Conservation (phyloP, 257 asterid genomes). For the Plantago elongata region DNA sequence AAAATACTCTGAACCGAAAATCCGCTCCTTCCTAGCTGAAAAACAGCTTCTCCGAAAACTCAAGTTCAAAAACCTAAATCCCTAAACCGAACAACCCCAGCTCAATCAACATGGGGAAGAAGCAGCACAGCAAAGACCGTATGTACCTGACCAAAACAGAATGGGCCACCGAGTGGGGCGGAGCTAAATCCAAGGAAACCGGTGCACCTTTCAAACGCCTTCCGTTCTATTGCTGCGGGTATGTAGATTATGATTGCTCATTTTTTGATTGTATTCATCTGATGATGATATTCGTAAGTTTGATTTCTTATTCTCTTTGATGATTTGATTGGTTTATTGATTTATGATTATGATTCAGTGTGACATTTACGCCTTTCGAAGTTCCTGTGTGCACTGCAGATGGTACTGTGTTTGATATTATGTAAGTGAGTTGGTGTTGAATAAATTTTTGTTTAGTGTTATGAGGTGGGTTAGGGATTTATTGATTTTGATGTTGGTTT, state of each 20-base stretch:
- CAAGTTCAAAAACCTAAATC: background rate
- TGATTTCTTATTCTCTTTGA: background rate
- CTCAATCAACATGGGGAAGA: slow-evolving; percentile 71
- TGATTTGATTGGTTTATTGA: slow-evolving; percentile 5
- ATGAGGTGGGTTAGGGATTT: background rate
- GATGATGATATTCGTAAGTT: background rate
- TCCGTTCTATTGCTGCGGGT: slow-evolving; percentile 99
- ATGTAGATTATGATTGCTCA: background rate
- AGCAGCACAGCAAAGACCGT: slow-evolving; percentile 96
- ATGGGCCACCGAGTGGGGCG: slow-evolving; percentile 99
- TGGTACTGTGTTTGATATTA: slow-evolving; percentile 79
- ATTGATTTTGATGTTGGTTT: slow-evolving; percentile 16
- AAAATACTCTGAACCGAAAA: too few relatives aligned
- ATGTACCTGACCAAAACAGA: slow-evolving; percentile 95
- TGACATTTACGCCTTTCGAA: slow-evolving; percentile 93
- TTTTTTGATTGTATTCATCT: background rate
- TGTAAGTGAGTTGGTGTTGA: slow-evolving; percentile 37
- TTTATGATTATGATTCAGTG: slow-evolving; percentile 41
- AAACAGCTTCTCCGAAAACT: too few relatives aligned
- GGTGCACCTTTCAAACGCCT: slow-evolving; percentile 84
- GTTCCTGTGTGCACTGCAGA: slow-evolving; percentile 86
- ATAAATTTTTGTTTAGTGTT: slow-evolving; percentile 6
- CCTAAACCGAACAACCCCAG: slow-evolving; percentile 17
- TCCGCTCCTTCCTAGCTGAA: too few relatives aligned
- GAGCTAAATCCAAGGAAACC: slow-evolving; percentile 86